Percentiles rank a stretch among this genome's conserved stretches.
phyloP scores from a whole-genome alignment of 202 grass and related monocot species.

The Miscanthus sacchariflorus region DNA sequence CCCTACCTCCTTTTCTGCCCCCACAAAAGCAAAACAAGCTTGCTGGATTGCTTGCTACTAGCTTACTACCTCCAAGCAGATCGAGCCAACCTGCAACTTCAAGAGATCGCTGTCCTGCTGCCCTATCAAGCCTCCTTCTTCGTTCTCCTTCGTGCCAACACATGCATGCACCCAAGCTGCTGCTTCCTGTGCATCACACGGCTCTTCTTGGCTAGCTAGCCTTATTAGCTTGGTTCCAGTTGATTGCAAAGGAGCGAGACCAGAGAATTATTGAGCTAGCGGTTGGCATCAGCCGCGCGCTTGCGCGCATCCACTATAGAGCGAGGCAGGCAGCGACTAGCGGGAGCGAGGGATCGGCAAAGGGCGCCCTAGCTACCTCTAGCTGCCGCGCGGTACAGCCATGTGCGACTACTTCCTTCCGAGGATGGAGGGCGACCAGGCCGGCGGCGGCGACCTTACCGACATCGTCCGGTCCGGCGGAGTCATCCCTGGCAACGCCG shows the following conservation, averaged over 20 bases:
- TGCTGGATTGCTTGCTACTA: background rate
- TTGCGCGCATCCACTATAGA: constrained; percentile 50
- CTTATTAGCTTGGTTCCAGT: background rate
- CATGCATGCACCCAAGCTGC: background rate
- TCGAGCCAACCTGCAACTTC: constrained; percentile 27
- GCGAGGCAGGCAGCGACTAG: background rate
- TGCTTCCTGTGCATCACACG: constrained; percentile 14
- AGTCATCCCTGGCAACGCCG: constrained; percentile 20
- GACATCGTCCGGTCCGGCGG: constrained; percentile 73
- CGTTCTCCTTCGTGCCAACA: background rate
- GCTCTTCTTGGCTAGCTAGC: background rate
- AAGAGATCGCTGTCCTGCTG: constrained; percentile 29
- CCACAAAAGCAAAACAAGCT: constrained; percentile 45
- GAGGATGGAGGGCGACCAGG: constrained; percentile 77
- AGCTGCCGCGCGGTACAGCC: background rate
- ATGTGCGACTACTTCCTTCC: constrained; percentile 96
- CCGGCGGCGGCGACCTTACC: constrained; percentile 64
- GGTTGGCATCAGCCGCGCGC: background rate
- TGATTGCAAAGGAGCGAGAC: constrained; percentile 24
- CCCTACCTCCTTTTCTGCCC: constrained; percentile 61
- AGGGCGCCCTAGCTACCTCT: constrained; percentile 43
- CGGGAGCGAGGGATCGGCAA: constrained; percentile 5
- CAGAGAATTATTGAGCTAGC: constrained; percentile 46
- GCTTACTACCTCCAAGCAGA: constrained; percentile 24
- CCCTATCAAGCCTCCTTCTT: constrained; percentile 28